Evolutionary conservation across 106 monocot genomes (phyloP).

Genomic region (Dendrobium catenatum): DNA sequence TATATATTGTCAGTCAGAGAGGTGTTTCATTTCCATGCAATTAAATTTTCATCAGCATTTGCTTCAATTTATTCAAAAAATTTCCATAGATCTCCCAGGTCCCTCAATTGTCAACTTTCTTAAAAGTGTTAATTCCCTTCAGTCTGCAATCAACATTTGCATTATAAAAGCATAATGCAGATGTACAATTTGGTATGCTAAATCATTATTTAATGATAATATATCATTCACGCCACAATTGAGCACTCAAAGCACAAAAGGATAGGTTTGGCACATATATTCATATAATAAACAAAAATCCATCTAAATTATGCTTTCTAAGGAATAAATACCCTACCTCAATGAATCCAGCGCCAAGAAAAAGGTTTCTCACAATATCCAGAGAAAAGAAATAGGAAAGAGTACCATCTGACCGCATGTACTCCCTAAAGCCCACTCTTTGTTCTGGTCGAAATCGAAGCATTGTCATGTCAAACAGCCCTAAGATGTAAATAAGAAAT

Average conservation of each 20-base stretch:
- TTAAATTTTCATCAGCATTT: background rate
- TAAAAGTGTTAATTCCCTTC: background rate
- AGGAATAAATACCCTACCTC: slow-evolving; percentile 39
- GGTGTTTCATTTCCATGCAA: background rate
- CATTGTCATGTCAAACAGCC: slow-evolving; percentile 99
- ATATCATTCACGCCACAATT: too few relatives aligned
- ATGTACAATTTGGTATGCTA: background rate
- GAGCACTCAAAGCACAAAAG: background rate
- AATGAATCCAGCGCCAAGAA: slow-evolving; percentile 57
- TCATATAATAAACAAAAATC: background rate
- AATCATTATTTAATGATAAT: too few relatives aligned
- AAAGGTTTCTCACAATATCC: slow-evolving; percentile 63
- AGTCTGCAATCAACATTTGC: background rate
- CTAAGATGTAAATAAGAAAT: slow-evolving; percentile 20
- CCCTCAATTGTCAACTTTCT: background rate
- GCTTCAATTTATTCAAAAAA: background rate
- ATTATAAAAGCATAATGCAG: background rate
- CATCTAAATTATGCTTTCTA: slow-evolving; percentile 1
- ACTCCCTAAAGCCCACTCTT: slow-evolving; percentile 66
- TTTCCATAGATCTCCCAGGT: background rate
- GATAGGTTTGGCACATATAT: background rate
- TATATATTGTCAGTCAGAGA: too few relatives aligned
- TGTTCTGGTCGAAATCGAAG: slow-evolving; percentile 77
- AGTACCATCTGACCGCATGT: slow-evolving; percentile 85
- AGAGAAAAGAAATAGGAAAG: slow-evolving; percentile 92